Base-by-base conservation (phyloP, 2,329 filamentous ascomycete species). In the Ophiocordyceps australis region DNA sequence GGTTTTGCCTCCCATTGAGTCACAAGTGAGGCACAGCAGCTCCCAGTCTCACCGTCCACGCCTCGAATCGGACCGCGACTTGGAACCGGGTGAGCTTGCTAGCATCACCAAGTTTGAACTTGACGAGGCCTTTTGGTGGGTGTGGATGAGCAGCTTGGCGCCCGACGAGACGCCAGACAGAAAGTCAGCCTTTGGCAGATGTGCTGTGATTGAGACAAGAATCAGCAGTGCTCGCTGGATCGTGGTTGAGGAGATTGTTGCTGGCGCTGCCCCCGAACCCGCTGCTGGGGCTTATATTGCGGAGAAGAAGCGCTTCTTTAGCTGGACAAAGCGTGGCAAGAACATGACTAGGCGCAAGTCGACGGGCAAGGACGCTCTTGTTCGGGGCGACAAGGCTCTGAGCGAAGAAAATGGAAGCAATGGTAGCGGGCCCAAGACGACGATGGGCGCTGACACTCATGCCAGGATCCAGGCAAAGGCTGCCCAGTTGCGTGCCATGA, bases 61-160 rank as follows among this genome's bases (percentile, higher is more conserved):
- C 30, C 55, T 81, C n/a, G 74, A 83, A 35, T 63, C 62, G 10
- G 71, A 79, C 28, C 52, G 53, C 14, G 59, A 69, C 21, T 59
- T 94, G 1, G 83, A 94, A 35, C 89, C 86, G 1, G 89, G 83
- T 26, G 89, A 98, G 59, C 63, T 98, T 30, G 89, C 89, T 17
- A 95, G 83, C 45, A 93, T 98, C 42, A 78, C 69, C 14, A 66
- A 66, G 20, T 68, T 95, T 30, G 75, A 89, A 34, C 61, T 98
- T 5, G 89, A 98, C 39, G 86, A 95, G 46, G 77, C 83, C 2
- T 98, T 98, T 49, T 98, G 89, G 89, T 95, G 89, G 86, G 89
- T 95, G 4, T 98, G 89, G 89, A 95, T 98, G 64, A 91, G 73
- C 38, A 95, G 86, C 59, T 57, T 98, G 41, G 83, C 86, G 2